A percentile compares a stretch with the other conserved stretches of the same genome.
These are phyloP conservation scores for Senecio squalidus DNA, from an alignment of 140 eudicot species.

Conservation along the genomic window DNA sequence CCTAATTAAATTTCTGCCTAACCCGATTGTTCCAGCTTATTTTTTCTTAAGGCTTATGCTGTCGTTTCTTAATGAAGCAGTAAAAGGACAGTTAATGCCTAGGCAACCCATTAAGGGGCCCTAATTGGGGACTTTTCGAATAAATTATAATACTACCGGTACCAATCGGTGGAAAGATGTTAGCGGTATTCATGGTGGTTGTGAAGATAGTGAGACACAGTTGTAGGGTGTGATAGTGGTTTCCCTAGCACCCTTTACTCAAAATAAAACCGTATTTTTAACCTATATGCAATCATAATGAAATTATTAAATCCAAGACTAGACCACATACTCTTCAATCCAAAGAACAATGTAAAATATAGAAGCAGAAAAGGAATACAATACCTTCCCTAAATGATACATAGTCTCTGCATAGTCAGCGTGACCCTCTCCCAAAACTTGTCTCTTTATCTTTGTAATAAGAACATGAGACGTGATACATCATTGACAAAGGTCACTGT, in stretches of 20 bases:
- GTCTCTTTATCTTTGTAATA: constrained; percentile 68
- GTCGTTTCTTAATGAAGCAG: too few species aligned
- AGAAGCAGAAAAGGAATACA: constrained; percentile 1
- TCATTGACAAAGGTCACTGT: background rate
- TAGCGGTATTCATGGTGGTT: background rate
- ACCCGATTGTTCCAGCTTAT: too few species aligned
- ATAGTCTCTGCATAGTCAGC: constrained; percentile 92
- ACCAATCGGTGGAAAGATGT: background rate
- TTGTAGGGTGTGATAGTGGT: background rate
- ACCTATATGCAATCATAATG: background rate
- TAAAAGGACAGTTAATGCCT: background rate
- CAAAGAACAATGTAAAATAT: background rate
- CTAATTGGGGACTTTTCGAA: background rate
- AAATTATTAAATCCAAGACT: background rate
- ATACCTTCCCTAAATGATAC: constrained; percentile 93
- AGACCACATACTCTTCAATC: background rate
- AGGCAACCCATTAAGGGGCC: background rate
- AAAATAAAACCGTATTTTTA: background rate
- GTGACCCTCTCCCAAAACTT: constrained; percentile 81
- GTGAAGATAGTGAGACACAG: background rate
- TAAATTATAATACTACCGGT: background rate
- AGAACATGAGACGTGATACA: constrained; percentile 9
- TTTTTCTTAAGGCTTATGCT: too few species aligned
- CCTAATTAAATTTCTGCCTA: too few species aligned
- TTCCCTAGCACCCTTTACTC: background rate